A percentile compares a stretch with the other conserved stretches of the same genome.
phyloP scores from a whole-genome alignment of 2,329 filamentous ascomycete genomes.

The Colletotrichum theobromicola region DNA sequence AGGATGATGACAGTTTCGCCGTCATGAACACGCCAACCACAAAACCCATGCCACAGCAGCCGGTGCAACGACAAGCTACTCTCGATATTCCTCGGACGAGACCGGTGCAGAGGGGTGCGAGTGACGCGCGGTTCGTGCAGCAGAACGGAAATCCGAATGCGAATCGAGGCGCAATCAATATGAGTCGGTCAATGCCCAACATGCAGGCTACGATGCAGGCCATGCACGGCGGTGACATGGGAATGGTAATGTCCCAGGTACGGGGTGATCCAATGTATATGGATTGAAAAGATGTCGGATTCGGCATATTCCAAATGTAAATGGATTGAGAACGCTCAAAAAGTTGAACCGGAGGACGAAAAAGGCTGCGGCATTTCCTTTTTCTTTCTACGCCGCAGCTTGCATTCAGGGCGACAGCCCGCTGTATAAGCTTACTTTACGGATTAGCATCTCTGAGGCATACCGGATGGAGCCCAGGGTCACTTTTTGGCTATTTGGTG shows the following conservation, averaged over 20 bases:
- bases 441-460: slow-evolving; percentile 2
- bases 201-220: slow-evolving; percentile 48
- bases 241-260: slow-evolving; percentile 50
- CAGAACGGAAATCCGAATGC: slow-evolving; percentile 43
- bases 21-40: slow-evolving; percentile 50
- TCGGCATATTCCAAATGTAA: neutral
- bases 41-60: slow-evolving; percentile 37
- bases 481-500: neutral
- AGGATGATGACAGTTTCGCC: slow-evolving; percentile 61
- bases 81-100: slow-evolving; percentile 50
- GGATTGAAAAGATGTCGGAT: slow-evolving; percentile 38
- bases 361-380: neutral
- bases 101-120: slow-evolving; percentile 30
- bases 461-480: neutral
- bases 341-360: neutral
- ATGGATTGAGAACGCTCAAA: neutral
- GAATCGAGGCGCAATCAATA: slow-evolving; percentile 40
- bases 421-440: slow-evolving; percentile 15
- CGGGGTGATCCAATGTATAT: slow-evolving; percentile 58
- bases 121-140: slow-evolving; percentile 47
- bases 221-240: slow-evolving; percentile 48
- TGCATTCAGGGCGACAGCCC: slow-evolving; percentile 5
- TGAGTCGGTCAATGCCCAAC: slow-evolving; percentile 52
- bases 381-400: neutral
- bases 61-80: slow-evolving; percentile 43